Percentiles rank a stretch among this genome's conserved stretches.
These are phyloP conservation scores for Salix suchowensis DNA, from an alignment of 345 rosid species.

Conservation along the genomic window DNA sequence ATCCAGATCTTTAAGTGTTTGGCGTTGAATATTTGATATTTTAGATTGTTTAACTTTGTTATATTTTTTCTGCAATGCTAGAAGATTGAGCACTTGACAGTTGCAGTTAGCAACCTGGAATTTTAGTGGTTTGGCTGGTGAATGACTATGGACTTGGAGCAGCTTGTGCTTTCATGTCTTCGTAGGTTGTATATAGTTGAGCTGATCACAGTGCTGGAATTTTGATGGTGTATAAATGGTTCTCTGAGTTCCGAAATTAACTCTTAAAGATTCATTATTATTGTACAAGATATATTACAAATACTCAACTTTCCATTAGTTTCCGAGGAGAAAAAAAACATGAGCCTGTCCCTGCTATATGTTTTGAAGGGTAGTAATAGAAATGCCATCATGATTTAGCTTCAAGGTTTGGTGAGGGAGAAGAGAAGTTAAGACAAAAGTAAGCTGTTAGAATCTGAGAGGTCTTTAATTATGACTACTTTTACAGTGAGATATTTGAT, in stretches of 20 bases:
- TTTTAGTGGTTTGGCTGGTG: background rate
- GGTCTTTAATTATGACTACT: too few relatives aligned
- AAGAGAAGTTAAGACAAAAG: background rate
- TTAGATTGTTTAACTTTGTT: background rate
- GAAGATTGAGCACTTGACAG: background rate
- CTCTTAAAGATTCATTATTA: background rate
- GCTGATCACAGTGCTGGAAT: background rate
- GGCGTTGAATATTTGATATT: too few relatives aligned
- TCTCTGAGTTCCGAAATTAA: background rate
- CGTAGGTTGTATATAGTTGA: background rate
- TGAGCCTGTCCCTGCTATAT: background rate
- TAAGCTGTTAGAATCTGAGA: too few relatives aligned
- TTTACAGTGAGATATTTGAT: too few relatives aligned
- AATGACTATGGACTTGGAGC: background rate
- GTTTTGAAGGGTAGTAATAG: background rate
- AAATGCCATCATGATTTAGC: background rate
- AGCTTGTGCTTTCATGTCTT: background rate
- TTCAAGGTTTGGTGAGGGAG: background rate
- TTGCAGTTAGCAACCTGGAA: background rate
- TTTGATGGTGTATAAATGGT: background rate
- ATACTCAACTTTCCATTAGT: background rate
- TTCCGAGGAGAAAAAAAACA: background rate
- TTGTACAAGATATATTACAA: background rate
- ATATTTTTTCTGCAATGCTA: background rate
- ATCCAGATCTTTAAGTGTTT: background rate